These are phyloP conservation scores for Dimocarpus longan DNA, from an alignment of 345 rosid genomes.

Conservation along the genomic window DNA sequence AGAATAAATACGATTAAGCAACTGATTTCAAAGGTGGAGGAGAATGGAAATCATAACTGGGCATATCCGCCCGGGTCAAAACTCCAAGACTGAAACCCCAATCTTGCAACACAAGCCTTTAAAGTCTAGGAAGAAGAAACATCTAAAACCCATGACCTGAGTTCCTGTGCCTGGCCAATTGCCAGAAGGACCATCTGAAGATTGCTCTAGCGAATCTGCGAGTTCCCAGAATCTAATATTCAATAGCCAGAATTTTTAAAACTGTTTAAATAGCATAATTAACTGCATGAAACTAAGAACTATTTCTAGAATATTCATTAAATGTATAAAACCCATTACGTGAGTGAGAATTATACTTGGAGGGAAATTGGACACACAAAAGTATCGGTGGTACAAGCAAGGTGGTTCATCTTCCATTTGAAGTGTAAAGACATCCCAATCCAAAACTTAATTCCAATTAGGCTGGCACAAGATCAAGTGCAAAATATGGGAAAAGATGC, in stretches of 20 bases:
- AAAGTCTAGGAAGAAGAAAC: slow-evolving; percentile 45
- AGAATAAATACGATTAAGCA: slow-evolving; percentile 56
- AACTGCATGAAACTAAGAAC: slow-evolving; percentile 32
- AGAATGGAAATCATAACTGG: slow-evolving; percentile 40
- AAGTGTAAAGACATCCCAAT: background rate
- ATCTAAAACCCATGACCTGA: slow-evolving; percentile 55
- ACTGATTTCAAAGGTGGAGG: slow-evolving; percentile 39
- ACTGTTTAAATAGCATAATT: slow-evolving; percentile 29
- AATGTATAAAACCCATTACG: slow-evolving; percentile 16
- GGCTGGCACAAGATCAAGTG: background rate
- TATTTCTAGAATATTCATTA: slow-evolving; percentile 15
- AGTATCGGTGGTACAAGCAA: background rate
- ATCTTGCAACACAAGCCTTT: slow-evolving; percentile 53
- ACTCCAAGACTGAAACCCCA: slow-evolving; percentile 50
- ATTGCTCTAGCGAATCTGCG: slow-evolving; percentile 74
- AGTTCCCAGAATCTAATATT: slow-evolving; percentile 73
- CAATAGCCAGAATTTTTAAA: slow-evolving; percentile 55
- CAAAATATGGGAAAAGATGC: slow-evolving; percentile 1
- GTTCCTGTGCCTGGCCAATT: slow-evolving; percentile 65
- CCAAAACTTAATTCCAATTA: background rate
- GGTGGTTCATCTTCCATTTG: background rate
- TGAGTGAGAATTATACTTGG: slow-evolving; percentile 18
- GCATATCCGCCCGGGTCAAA: slow-evolving; percentile 48
- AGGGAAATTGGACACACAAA: slow-evolving; percentile 9
- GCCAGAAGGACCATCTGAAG: slow-evolving; percentile 70